Conservation (phyloP, 2,329 filamentous ascomycete species). For the Colletotrichum brevisporum region DNA sequence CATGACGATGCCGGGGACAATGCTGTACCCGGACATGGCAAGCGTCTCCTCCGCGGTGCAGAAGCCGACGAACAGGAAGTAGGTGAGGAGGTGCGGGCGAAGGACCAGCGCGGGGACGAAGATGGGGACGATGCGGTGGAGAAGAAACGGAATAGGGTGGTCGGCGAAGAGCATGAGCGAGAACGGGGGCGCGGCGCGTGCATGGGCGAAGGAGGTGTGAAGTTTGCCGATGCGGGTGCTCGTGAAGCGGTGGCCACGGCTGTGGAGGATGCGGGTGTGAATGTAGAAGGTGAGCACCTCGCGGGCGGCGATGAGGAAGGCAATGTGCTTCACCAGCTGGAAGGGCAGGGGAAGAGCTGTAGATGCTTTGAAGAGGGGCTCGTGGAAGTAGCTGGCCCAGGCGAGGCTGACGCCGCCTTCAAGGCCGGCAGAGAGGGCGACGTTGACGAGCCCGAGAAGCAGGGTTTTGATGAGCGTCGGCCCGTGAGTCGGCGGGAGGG, state of each 20-base stretch:
- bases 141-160: conserved; percentile 75
- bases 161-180: conserved; percentile 76
- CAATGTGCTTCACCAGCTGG: conserved; percentile 65
- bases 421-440: conserved; percentile 57
- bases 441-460: conserved; percentile 61
- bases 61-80: conserved; percentile 74
- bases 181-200: conserved; percentile 68
- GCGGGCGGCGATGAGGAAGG: conserved; percentile 58
- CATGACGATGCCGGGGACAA: conserved; percentile 68
- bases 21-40: conserved; percentile 76
- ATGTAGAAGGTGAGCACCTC: conserved; percentile 79
- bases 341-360: conserved; percentile 67
- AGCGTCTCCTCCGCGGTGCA: conserved; percentile 77
- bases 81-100: conserved; percentile 80
- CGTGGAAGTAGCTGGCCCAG: conserved; percentile 51
- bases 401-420: conserved; percentile 59
- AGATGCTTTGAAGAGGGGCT: conserved; percentile 62
- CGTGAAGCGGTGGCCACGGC: conserved; percentile 39
- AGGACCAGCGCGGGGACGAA: conserved; percentile 76
- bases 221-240: conserved; percentile 54
- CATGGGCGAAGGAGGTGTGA: conserved; percentile 65
- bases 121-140: conserved; percentile 74
- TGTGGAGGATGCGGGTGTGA: conserved; percentile 81
- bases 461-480: conserved; percentile 53
- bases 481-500: conserved; percentile 59